Evolutionary conservation across 2,329 filamentous ascomycete genomes (phyloP), one percentile per base, ranked within the genome.

Genomic region (Talaromyces sp.): DNA sequence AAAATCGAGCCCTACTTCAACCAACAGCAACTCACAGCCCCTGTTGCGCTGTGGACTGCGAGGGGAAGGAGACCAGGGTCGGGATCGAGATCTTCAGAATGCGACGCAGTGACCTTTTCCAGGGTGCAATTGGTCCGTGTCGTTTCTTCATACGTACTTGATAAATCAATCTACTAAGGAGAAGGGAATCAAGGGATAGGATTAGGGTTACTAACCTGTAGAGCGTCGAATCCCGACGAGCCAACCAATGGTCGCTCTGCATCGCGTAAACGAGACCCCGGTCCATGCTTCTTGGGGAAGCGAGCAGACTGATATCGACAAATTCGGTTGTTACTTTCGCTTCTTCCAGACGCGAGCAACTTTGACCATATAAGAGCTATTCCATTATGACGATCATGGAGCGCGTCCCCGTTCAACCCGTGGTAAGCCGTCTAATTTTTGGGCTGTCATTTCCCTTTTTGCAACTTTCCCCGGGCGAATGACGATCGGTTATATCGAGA

Each of bases 81-180:
- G 31, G 21, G 31, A 54, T 23, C n/a, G 35, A 54, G 14, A 18
- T 52, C 50, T 21, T 54, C n/a, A 35, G 35, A 54, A 54, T 31
- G 25, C 46, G 31, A 54, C 50, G 31, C 31, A 54, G 50, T 54
- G 50, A 35, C 50, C 50, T 54, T 31, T 54, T 35, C 31, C 28
- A 54, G n/a, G n/a, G 31, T 54, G 18, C 28, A 54, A 37, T 35
- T 54, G 50, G 50, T 35, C 31, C 31, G 50, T 54, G 31, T 37
- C 50, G 37, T 54, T 35, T 21, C 31, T 35, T 54, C 50, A 23
- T n/a, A n/a, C n/a, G n/a, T n/a, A n/a, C n/a, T n/a, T n/a, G n/a
- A n/a, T n/a, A n/a, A 35, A 33, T 52, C 11, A 52, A 31, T 18
- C 5, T 14, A 7, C 5, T 28, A 18, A 11, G 5, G n/a, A n/a